Evolutionary conservation across 176 grass and related monocot genomes (phyloP).

Genomic region (Secale cereale): DNA sequence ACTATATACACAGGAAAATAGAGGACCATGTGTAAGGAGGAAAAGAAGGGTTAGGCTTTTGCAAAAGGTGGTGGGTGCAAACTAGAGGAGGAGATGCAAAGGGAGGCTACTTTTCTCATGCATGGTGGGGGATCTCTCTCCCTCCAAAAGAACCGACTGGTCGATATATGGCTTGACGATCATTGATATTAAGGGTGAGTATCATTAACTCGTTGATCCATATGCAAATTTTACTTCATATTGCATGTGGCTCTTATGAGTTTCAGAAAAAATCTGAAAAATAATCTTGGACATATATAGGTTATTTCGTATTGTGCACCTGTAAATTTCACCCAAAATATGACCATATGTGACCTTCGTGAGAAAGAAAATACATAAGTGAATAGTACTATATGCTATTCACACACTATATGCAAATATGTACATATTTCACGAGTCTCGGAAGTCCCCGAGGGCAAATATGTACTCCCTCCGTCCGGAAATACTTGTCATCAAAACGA

Average conservation of each 20-base stretch:
- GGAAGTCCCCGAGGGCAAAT: too few relatives aligned
- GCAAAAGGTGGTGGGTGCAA: neutral
- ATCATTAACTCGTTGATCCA: neutral
- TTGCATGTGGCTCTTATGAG: neutral
- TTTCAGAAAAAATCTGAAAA: neutral
- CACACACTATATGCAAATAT: too few relatives aligned
- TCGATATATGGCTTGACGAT: neutral
- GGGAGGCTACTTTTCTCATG: constrained; percentile 30
- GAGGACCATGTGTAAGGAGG: constrained; percentile 19
- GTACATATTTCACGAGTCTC: too few relatives aligned
- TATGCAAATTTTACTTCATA: neutral
- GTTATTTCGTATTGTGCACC: neutral
- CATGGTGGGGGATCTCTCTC: neutral
- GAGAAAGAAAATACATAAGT: too few relatives aligned
- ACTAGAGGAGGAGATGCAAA: constrained; percentile 34
- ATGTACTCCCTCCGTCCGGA: too few relatives aligned
- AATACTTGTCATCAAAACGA: too few relatives aligned
- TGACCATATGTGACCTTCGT: neutral
- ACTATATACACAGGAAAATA: neutral
- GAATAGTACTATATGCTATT: too few relatives aligned
- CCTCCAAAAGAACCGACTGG: neutral
- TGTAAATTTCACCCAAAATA: neutral
- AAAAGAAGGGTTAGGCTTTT: constrained; percentile 17
- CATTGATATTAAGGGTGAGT: neutral
- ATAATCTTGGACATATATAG: too few relatives aligned